A percentile compares a stretch with the other conserved stretches of the same genome.
phyloP scores from a whole-genome alignment of 1,284 basidiomycete genomes.

The Ustanciosporium gigantosporum region DNA sequence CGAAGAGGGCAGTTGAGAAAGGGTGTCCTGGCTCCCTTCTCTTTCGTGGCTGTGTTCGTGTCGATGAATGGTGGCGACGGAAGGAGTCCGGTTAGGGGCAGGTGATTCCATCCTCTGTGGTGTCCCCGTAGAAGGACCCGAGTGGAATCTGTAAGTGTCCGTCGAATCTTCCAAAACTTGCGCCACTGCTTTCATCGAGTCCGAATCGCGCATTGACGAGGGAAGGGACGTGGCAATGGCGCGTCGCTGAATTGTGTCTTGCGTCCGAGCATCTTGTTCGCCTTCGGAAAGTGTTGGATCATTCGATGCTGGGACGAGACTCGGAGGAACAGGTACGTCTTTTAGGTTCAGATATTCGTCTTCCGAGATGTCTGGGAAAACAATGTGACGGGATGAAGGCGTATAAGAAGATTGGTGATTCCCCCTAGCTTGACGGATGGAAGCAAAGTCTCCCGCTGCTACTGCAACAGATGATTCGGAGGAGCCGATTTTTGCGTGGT shows the following conservation, averaged over 20 bases:
- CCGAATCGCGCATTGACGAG: slow-evolving; percentile 21
- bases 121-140: slow-evolving; percentile 16
- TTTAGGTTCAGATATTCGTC: slow-evolving; percentile 17
- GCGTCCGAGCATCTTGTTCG: too few relatives aligned
- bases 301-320: too few relatives aligned
- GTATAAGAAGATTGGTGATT: slow-evolving; percentile 5
- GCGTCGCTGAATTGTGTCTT: too few relatives aligned
- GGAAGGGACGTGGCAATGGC: too few relatives aligned
- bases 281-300: too few relatives aligned
- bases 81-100: slow-evolving; percentile 7
- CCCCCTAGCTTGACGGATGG: slow-evolving; percentile 25
- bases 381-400: not conserved
- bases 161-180: slow-evolving; percentile 13
- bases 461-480: too few relatives aligned
- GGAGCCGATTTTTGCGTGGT: not conserved
- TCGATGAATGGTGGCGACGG: slow-evolving; percentile 4
- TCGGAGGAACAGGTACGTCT: slow-evolving; percentile 9
- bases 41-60: not conserved
- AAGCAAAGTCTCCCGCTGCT: slow-evolving; percentile 17
- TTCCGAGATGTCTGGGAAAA: slow-evolving; percentile 18
- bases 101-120: slow-evolving; percentile 18
- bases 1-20: not conserved
- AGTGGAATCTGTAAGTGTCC: slow-evolving; percentile 12
- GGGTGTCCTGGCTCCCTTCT: not conserved
- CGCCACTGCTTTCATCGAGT: slow-evolving; percentile 26